phyloP scores from a whole-genome alignment of 73 alveolate genomes.

The Paramecium caudatum region DNA sequence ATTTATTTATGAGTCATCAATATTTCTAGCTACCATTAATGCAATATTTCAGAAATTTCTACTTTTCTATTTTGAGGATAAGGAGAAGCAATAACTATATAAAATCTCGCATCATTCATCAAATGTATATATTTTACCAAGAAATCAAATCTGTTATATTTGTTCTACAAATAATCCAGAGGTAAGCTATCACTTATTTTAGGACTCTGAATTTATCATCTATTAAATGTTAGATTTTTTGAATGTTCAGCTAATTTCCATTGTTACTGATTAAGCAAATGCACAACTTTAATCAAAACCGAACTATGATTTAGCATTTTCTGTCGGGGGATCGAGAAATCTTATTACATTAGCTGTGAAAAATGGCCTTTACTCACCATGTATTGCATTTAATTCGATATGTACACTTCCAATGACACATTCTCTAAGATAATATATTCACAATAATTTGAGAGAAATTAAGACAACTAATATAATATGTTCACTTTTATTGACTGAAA shows the following conservation, averaged over 20 bases:
- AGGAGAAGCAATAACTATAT: slow-evolving; percentile 75
- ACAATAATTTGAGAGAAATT: slow-evolving; percentile 41
- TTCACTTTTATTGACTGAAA: slow-evolving; percentile 77
- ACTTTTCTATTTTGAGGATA: slow-evolving; percentile 80
- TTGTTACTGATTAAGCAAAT: slow-evolving; percentile 74
- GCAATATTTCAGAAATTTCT: slow-evolving; percentile 86
- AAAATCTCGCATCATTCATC: slow-evolving; percentile 81
- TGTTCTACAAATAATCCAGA: slow-evolving; percentile 21
- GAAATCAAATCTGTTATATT: slow-evolving; percentile 77
- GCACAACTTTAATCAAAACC: slow-evolving; percentile 23
- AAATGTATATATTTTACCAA: slow-evolving; percentile 80
- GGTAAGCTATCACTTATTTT: neutral
- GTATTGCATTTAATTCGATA: slow-evolving; percentile 58
- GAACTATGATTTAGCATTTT: slow-evolving; percentile 64
- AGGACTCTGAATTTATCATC: slow-evolving; percentile 67
- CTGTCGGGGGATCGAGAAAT: slow-evolving; percentile 67
- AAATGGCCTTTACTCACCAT: slow-evolving; percentile 72
- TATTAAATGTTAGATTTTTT: slow-evolving; percentile 73
- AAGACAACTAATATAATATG: slow-evolving; percentile 67
- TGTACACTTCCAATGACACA: slow-evolving; percentile 37
- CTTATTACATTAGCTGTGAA: slow-evolving; percentile 65
- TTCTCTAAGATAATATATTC: slow-evolving; percentile 45
- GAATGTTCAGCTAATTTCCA: slow-evolving; percentile 67
- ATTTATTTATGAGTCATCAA: slow-evolving; percentile 57
- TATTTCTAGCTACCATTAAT: slow-evolving; percentile 84